Evolutionary conservation across 257 asterid genomes (phyloP), one percentile per base, ranked within the genome.

Genomic region (Penstemon barbatus): DNA sequence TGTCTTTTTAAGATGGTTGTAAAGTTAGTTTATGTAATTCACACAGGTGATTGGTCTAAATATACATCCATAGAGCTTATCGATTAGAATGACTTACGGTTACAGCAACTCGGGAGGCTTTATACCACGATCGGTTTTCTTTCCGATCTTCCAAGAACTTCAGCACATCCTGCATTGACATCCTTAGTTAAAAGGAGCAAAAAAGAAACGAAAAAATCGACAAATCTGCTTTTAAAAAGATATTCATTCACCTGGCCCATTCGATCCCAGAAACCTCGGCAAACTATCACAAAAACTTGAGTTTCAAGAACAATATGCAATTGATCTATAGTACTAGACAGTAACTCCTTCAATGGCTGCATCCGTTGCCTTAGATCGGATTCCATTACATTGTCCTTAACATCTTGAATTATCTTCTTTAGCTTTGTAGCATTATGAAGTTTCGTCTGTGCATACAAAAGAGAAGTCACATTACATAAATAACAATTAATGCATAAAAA

Each of bases 221-320:
- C 0, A 1, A 69, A 72, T 36, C 33, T 40, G 36, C 33, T 65
- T 15, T 40, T 3, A n/a, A 51, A n/a, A 44, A 4, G 1, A 50
- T 12, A 7, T 38, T 8, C 33, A 48, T 44, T 3, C 39, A 93
- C 97, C 97, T 93, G 99, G 62, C 97, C 97, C 89, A 89, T 88
- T 9, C 97, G 86, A 80, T 88, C 99, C 99, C 99, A 93, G 75
- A 85, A 85, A 50, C 92, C 90, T 69, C 96, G 84, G 58, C 92
- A 84, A 45, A 93, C 73, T 43, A 82, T 82, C 19, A 93, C 79
- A 71, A 93, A 90, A 19, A 93, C 95, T 60, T 83, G 96, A 7
- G 86, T 83, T 52, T 93, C 95, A 33, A 93, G 82, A 15, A 83
- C 80, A 5, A 63, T 37, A 42, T 90, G 92, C 66, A 93, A 73